These are phyloP conservation scores for Fusarium torulosum DNA, from an alignment of 2,329 filamentous ascomycete species.

Conservation along the genomic window DNA sequence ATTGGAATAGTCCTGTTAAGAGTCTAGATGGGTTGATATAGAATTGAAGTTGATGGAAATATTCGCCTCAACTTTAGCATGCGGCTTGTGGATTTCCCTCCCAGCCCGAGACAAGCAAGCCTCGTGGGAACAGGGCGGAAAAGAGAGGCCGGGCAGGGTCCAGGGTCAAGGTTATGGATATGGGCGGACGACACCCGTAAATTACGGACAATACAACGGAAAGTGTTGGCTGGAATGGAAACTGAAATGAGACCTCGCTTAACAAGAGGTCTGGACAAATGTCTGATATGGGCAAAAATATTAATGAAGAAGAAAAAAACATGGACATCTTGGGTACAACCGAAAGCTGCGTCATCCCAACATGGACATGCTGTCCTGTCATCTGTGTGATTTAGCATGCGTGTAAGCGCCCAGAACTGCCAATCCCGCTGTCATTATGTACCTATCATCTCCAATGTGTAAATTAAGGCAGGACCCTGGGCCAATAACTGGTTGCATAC, in stretches of 20 bases:
- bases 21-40: too few species aligned
- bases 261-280: background rate
- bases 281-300: too few species aligned
- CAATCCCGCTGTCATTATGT: slow-evolving; percentile 1
- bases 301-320: background rate
- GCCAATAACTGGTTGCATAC: slow-evolving; percentile 1
- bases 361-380: background rate
- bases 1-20: too few species aligned
- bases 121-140: slow-evolving; percentile 29
- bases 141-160: slow-evolving; percentile 20
- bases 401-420: slow-evolving; percentile 2
- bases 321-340: background rate
- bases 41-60: background rate
- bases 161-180: background rate
- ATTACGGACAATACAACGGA: background rate
- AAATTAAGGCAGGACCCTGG: background rate
- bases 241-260: slow-evolving; percentile 1
- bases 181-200: background rate
- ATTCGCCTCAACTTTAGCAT: background rate
- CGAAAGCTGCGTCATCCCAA: too few species aligned
- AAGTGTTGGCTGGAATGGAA: background rate
- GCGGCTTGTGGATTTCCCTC: background rate
- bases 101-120: background rate
- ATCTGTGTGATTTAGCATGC: background rate
- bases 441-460: slow-evolving; percentile 1